Evolutionary conservation across 2,329 filamentous ascomycete species (phyloP).

Genomic region (Apiospora phragmitis): DNA sequence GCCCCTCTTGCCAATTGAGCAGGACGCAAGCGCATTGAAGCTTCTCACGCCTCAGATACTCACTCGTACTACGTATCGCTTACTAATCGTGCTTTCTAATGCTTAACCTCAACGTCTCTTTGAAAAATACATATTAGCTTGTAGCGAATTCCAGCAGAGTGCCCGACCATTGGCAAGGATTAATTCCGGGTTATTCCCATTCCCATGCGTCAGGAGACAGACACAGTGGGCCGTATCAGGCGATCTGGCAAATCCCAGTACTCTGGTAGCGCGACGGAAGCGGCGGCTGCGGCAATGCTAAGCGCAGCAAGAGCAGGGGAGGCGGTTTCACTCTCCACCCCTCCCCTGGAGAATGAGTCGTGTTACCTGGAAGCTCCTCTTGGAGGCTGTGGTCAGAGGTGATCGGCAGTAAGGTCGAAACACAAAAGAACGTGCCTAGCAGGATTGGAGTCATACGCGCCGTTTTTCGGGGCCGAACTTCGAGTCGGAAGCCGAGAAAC

Average conservation of each 20-base stretch:
- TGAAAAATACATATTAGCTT: no score
- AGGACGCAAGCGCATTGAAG: background rate
- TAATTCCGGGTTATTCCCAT: background rate
- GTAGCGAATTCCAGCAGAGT: no score
- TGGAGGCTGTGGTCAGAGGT: background rate
- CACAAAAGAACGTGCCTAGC: background rate
- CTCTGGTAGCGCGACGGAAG: background rate
- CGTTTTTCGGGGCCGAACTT: background rate
- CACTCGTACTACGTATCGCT: background rate
- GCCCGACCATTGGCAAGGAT: background rate
- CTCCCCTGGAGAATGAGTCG: background rate
- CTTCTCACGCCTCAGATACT: background rate
- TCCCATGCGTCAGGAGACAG: background rate
- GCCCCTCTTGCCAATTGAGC: background rate
- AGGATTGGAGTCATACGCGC: background rate
- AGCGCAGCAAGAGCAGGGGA: background rate
- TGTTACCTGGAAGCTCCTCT: background rate
- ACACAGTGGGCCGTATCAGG: background rate
- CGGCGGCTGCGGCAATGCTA: constrained; percentile 3
- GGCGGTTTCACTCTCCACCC: background rate
- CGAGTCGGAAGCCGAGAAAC: background rate
- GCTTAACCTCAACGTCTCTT: no score
- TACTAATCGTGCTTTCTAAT: background rate
- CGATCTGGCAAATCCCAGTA: background rate
- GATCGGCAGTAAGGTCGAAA: background rate